phyloP scores from a whole-genome alignment of 495 filamentous ascomycete species.

The Aspergillus sclerotioniger region DNA sequence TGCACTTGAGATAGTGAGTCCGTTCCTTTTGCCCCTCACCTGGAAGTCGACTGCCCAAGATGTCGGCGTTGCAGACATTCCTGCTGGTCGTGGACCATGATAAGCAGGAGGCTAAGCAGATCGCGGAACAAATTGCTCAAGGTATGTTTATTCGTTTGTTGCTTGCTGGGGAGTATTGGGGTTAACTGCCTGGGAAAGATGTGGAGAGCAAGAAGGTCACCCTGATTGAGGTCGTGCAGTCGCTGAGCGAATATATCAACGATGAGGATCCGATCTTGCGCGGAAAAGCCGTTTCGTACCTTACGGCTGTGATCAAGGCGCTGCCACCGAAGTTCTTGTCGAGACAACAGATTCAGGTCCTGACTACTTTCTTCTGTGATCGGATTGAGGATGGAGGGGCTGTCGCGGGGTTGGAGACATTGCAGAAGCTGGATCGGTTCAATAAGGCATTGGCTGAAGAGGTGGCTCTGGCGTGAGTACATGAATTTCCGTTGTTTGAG shows the following conservation, averaged over 20 bases:
- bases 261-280: slow-evolving; percentile 64
- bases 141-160: slow-evolving; percentile 33
- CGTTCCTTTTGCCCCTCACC: slow-evolving; percentile 7
- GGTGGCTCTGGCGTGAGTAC: slow-evolving; percentile 50
- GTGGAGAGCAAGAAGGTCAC: slow-evolving; percentile 61
- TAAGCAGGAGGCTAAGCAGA: slow-evolving; percentile 56
- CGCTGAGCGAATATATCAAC: slow-evolving; percentile 67
- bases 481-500: background rate
- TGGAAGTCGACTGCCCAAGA: slow-evolving; percentile 23
- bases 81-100: slow-evolving; percentile 64
- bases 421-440: slow-evolving; percentile 50
- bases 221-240: slow-evolving; percentile 65
- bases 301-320: slow-evolving; percentile 60
- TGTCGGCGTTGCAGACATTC: slow-evolving; percentile 65
- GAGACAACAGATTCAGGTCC: slow-evolving; percentile 62
- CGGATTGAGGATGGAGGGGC: slow-evolving; percentile 61
- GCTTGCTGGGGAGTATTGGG: slow-evolving; percentile 1
- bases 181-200: slow-evolving; percentile 36
- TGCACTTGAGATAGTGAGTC: background rate
- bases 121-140: slow-evolving; percentile 58
- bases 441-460: slow-evolving; percentile 47
- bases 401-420: slow-evolving; percentile 44
- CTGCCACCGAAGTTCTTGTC: slow-evolving; percentile 60
- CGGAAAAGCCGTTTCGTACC: slow-evolving; percentile 65
- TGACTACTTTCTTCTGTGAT: slow-evolving; percentile 59